These are phyloP conservation scores for Lenwebbia sp. DNA, from an alignment of 345 rosid species.

Conservation along the genomic window DNA sequence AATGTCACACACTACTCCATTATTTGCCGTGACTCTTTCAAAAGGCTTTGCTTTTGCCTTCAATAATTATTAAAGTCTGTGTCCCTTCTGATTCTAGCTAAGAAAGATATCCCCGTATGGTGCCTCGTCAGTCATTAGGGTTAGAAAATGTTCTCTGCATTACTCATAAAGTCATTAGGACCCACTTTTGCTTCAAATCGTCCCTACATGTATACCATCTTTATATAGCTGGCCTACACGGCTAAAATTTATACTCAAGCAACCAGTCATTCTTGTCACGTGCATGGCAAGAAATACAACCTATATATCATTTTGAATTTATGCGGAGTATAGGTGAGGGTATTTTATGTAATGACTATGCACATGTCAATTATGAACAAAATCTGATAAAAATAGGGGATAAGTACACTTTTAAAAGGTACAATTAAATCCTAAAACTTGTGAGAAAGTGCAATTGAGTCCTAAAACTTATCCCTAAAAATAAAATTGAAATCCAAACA, in stretches of 20 bases:
- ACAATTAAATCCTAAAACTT: too few relatives aligned
- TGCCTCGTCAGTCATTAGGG: background rate
- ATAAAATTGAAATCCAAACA: background rate
- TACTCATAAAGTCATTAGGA: background rate
- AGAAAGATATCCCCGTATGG: background rate
- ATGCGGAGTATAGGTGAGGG: background rate
- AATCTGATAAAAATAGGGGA: background rate
- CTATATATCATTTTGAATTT: background rate
- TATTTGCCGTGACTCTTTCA: background rate
- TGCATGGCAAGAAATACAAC: background rate
- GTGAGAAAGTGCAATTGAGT: too few relatives aligned
- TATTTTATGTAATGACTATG: background rate
- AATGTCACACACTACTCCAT: background rate
- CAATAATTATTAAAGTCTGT: background rate
- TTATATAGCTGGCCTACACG: background rate
- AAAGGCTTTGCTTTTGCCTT: background rate
- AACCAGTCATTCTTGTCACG: background rate
- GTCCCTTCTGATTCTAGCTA: background rate
- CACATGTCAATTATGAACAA: background rate
- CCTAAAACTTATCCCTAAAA: too few relatives aligned
- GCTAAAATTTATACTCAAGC: background rate
- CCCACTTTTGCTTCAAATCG: background rate
- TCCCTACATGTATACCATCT: background rate
- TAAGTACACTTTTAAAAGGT: too few relatives aligned
- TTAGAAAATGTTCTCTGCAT: background rate